Evolutionary conservation across 1,284 basidiomycete species (phyloP).

Genomic region (Prillingera fragicola): DNA sequence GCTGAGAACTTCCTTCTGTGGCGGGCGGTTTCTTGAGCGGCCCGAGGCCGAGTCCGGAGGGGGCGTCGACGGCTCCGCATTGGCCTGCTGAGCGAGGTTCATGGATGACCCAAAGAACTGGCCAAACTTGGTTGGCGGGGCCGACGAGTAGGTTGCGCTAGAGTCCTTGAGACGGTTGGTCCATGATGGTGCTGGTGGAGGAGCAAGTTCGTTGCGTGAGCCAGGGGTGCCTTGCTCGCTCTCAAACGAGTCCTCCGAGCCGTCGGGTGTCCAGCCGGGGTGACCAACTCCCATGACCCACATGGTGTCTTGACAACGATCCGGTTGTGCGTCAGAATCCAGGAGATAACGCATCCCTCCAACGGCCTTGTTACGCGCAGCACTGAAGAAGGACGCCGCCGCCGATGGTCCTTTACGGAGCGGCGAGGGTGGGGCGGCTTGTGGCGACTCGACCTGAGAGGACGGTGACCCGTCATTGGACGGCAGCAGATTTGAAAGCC

Average conservation of each 20-base stretch:
- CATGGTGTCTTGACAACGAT: constrained; percentile 70
- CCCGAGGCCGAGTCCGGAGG: constrained; percentile 3
- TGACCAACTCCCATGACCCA: constrained; percentile 79
- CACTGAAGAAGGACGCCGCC: constrained; percentile 39
- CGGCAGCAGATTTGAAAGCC: constrained; percentile 44
- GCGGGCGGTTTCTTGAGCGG: constrained; percentile 26
- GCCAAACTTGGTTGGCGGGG: constrained; percentile 26
- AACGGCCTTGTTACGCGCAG: constrained; percentile 44
- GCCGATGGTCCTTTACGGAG: constrained; percentile 33
- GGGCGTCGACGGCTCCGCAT: constrained; percentile 2
- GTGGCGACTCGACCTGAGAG: neutral
- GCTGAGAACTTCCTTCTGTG: constrained; percentile 33
- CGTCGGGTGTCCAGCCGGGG: constrained; percentile 47
- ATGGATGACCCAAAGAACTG: constrained; percentile 40
- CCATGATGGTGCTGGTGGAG: constrained; percentile 11
- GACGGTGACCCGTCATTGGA: constrained; percentile 3
- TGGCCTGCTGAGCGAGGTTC: constrained; percentile 10
- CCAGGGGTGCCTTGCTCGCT: too few relatives aligned
- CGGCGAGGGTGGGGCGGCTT: constrained; percentile 28
- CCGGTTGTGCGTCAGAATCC: constrained; percentile 70
- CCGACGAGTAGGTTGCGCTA: constrained; percentile 3
- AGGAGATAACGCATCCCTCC: constrained; percentile 66
- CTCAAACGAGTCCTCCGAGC: constrained; percentile 1
- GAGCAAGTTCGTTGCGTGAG: too few relatives aligned
- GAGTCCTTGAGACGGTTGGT: constrained; percentile 7